These are phyloP conservation scores for Besnoitia besnoiti DNA, from an alignment of 169 alveolate genomes.

Conservation along the genomic window DNA sequence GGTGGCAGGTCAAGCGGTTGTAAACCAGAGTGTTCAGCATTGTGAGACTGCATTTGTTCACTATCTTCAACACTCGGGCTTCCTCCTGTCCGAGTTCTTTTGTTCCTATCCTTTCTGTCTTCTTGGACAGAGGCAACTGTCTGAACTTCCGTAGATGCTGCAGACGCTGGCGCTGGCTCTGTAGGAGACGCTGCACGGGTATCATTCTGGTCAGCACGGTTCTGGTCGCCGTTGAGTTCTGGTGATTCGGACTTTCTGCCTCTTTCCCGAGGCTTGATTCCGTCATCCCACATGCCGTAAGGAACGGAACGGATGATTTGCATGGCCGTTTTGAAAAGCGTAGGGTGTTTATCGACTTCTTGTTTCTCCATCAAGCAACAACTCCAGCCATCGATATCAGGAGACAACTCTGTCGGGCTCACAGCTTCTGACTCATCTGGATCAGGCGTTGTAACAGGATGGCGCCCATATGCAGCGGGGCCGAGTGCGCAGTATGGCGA, in stretches of 20 bases:
- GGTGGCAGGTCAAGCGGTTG: neutral
- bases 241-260: neutral
- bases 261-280: neutral
- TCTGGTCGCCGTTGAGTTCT: neutral
- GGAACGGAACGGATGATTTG: neutral
- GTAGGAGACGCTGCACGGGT: neutral
- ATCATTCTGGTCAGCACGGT: neutral
- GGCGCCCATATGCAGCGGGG: neutral
- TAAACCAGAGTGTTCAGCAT: neutral
- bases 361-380: neutral
- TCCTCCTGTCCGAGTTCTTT: neutral
- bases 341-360: neutral
- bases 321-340: neutral
- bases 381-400: neutral
- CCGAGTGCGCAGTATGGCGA: slow-evolving; percentile 26
- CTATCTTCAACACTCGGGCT: neutral
- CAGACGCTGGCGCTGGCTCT: neutral
- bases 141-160: neutral
- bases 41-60: neutral
- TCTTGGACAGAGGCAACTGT: neutral
- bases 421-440: neutral
- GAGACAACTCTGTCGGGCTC: neutral
- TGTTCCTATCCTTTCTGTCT: neutral
- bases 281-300: slow-evolving; percentile 34
- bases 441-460: neutral